Evolutionary conservation across 129 eudicot genomes (phyloP).

Genomic region (Scalesia atractyloides): DNA sequence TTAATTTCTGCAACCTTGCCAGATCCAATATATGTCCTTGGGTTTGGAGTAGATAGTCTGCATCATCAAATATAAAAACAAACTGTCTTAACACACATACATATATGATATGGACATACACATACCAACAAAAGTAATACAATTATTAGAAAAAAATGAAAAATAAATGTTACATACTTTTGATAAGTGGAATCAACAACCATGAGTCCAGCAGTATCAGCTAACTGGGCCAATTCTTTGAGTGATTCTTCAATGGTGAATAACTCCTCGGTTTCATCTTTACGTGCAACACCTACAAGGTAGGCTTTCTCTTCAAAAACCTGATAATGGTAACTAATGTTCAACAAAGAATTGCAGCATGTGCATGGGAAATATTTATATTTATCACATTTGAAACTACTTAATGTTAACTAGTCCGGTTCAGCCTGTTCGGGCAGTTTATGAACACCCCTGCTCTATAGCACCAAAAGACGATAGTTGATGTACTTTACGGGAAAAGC

Average conservation of each 20-base stretch:
- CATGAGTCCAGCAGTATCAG: slow-evolving; percentile 94
- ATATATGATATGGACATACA: slow-evolving; percentile 4
- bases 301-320: slow-evolving; percentile 93
- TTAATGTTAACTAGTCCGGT: not conserved
- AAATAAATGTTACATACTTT: slow-evolving; percentile 54
- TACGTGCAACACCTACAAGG: slow-evolving; percentile 84
- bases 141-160: not conserved
- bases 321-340: slow-evolving; percentile 37
- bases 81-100: slow-evolving; percentile 8
- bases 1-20: slow-evolving; percentile 94
- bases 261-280: slow-evolving; percentile 55
- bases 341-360: not conserved
- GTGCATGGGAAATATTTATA: slow-evolving; percentile 1
- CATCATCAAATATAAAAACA: slow-evolving; percentile 31
- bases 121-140: slow-evolving; percentile 1
- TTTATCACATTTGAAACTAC: not conserved
- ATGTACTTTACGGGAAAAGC: not conserved
- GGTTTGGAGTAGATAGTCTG: slow-evolving; percentile 76
- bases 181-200: slow-evolving; percentile 93
- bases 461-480: not conserved
- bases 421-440: not conserved
- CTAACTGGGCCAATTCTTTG: slow-evolving; percentile 78
- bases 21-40: slow-evolving; percentile 89
- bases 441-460: not conserved
- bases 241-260: slow-evolving; percentile 93